Conservation (phyloP, 2,329 filamentous ascomycete species). For the Talaromyces pinophilus region DNA sequence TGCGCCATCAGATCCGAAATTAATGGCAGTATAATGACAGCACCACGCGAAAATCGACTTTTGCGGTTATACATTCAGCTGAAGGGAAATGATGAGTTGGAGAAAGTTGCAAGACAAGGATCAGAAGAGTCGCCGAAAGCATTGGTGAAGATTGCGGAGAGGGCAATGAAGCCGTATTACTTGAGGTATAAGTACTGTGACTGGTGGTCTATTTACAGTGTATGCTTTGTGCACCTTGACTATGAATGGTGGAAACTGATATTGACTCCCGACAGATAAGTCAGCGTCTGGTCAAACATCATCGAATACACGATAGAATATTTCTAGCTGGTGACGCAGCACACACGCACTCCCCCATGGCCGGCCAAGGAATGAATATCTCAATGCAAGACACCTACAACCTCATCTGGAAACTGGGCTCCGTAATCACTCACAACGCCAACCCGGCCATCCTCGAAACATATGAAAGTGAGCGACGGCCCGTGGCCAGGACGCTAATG, state of each 20-base stretch:
- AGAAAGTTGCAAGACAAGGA: neutral
- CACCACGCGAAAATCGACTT: slow-evolving; percentile 65
- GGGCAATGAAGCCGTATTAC: slow-evolving; percentile 67
- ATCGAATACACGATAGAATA: slow-evolving; percentile 49
- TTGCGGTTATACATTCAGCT: slow-evolving; percentile 68
- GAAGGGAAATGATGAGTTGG: slow-evolving; percentile 42
- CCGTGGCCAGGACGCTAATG: slow-evolving; percentile 37
- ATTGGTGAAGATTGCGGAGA: slow-evolving; percentile 64
- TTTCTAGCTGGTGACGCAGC: slow-evolving; percentile 70
- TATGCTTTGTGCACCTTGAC: slow-evolving; percentile 10
- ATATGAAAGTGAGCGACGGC: slow-evolving; percentile 36
- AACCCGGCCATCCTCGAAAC: slow-evolving; percentile 30
- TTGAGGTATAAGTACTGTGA: slow-evolving; percentile 65
- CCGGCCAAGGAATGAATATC: slow-evolving; percentile 39
- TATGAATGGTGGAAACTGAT: neutral
- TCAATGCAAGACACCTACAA: slow-evolving; percentile 41
- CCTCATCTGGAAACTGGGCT: slow-evolving; percentile 39
- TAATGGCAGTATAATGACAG: slow-evolving; percentile 63
- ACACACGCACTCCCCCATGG: slow-evolving; percentile 33
- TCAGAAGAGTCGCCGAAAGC: slow-evolving; percentile 55
- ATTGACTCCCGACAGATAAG: slow-evolving; percentile 56
- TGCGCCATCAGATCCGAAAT: slow-evolving; percentile 57
- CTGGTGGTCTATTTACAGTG: slow-evolving; percentile 66
- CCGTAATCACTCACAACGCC: slow-evolving; percentile 30
- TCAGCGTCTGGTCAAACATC: slow-evolving; percentile 56